Conservation (phyloP, 169 alveolate species). For the Plasmodium coatneyi region DNA sequence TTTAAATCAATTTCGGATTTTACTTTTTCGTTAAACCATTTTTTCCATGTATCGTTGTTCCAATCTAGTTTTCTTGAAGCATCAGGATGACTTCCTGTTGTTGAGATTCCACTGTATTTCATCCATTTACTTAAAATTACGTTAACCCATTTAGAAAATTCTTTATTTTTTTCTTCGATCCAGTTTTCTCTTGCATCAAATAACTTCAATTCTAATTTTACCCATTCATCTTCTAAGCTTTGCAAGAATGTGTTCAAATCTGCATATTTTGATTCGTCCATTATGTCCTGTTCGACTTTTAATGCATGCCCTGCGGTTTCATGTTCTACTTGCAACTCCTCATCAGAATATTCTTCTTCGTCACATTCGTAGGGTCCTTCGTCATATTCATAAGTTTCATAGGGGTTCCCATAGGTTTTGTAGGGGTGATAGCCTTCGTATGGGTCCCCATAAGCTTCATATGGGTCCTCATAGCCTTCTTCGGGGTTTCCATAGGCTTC, state of each 20-base stretch:
- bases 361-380: no score
- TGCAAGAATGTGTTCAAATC: not conserved
- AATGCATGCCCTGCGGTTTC: no score
- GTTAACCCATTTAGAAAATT: not conserved
- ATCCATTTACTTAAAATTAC: not conserved
- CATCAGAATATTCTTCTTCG: no score
- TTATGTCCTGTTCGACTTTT: no score
- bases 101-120: not conserved
- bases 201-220: not conserved
- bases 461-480: no score
- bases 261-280: not conserved
- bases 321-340: no score
- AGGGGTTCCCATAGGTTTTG: no score
- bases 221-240: constrained; percentile 1
- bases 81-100: not conserved
- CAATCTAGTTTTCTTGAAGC: not conserved
- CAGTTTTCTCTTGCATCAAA: not conserved
- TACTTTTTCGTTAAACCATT: not conserved
- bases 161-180: not conserved
- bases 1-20: not conserved
- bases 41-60: not conserved
- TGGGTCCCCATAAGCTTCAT: no score
- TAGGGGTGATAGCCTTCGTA: no score
- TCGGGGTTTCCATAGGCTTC: no score
- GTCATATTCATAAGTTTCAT: no score